Conservation (phyloP, 345 rosid species). For the Heritiera fomes region DNA sequence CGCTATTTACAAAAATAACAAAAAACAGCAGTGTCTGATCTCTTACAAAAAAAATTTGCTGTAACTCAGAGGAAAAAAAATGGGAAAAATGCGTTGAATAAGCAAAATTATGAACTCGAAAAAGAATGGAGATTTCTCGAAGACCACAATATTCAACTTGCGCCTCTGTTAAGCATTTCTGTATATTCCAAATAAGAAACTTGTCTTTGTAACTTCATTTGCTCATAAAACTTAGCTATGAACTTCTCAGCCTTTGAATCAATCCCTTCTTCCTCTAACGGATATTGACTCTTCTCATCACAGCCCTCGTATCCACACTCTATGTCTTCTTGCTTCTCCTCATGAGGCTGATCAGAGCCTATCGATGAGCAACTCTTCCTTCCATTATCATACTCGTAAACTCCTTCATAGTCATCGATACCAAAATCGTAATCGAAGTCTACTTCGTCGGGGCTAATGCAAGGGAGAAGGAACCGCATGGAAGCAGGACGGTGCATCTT, state of each 20-base stretch:
- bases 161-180: conserved; percentile 28
- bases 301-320: conserved; percentile 13
- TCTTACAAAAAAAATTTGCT: conserved; percentile 21
- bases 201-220: conserved; percentile 85
- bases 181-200: conserved; percentile 56
- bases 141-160: background rate
- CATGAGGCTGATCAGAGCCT: background rate
- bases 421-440: conserved; percentile 62
- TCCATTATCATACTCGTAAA: conserved; percentile 30
- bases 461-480: conserved; percentile 65
- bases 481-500: conserved; percentile 71
- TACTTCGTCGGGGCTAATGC: conserved; percentile 55
- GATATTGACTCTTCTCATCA: conserved; percentile 26
- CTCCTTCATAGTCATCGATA: conserved; percentile 24
- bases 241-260: conserved; percentile 87
- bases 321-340: conserved; percentile 18
- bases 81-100: background rate
- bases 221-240: conserved; percentile 68
- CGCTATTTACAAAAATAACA: conserved; percentile 18
- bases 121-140: background rate
- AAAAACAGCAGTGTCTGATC: background rate
- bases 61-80: background rate
- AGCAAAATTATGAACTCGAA: background rate
- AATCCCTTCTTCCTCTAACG: conserved; percentile 59
- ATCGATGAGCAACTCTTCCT: conserved; percentile 28